phyloP scores from a whole-genome alignment of 2,329 filamentous ascomycete genomes.

The Alternaria arbusti region DNA sequence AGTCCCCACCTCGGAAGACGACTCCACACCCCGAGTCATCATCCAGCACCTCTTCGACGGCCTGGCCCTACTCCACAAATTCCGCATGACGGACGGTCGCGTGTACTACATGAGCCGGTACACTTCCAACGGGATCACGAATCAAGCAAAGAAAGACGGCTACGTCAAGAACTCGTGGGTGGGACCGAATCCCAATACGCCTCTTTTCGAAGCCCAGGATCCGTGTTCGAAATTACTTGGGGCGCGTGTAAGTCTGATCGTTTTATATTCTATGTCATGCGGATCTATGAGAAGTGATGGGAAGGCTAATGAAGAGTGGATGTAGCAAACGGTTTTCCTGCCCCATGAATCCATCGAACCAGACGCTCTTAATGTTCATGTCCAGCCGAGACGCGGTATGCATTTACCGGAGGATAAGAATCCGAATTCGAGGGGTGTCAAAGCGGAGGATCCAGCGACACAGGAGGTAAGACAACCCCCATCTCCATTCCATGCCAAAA shows the following conservation, averaged over 20 bases:
- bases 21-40: background rate
- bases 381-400: slow-evolving; percentile 1
- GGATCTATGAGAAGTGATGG: background rate
- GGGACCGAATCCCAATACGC: background rate
- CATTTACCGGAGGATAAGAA: background rate
- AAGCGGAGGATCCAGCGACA: background rate
- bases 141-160: background rate
- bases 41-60: slow-evolving; percentile 2
- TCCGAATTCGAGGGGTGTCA: background rate
- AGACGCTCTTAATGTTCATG: background rate
- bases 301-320: background rate
- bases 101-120: slow-evolving; percentile 1
- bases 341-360: background rate
- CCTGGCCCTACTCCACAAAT: background rate
- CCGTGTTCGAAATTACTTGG: background rate
- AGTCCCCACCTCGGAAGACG: background rate
- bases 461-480: background rate
- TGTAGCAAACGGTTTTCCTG: background rate
- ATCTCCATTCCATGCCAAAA: background rate
- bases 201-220: background rate
- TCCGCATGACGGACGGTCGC: background rate
- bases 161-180: background rate
- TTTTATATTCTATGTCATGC: background rate
- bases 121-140: background rate
- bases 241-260: background rate